A percentile compares a stretch with the other conserved stretches of the same genome.
Evolutionary conservation across 1,284 basidiomycete species (phyloP).

Genomic region (Mycena citricolor): DNA sequence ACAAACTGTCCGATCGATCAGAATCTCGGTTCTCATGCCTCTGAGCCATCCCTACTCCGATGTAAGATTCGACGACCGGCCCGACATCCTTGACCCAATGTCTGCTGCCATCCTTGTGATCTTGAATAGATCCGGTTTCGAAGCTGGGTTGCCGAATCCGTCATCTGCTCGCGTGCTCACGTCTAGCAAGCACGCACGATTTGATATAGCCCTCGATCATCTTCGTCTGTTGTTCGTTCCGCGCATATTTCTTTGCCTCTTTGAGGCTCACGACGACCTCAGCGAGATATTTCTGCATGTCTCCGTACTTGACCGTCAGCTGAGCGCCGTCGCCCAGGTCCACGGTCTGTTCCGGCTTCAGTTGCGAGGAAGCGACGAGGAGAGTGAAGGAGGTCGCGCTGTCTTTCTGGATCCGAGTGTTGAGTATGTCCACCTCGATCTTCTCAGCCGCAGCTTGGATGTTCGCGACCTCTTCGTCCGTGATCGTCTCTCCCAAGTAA

Average conservation of each 20-base stretch:
- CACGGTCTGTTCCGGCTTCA: slow-evolving; percentile 44
- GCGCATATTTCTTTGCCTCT: slow-evolving; percentile 72
- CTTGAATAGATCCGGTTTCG: slow-evolving; percentile 72
- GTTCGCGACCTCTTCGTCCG: slow-evolving; percentile 71
- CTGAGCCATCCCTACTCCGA: slow-evolving; percentile 50
- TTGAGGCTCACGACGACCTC: slow-evolving; percentile 56
- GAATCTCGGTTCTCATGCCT: slow-evolving; percentile 11
- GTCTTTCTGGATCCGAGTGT: slow-evolving; percentile 82
- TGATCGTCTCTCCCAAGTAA: slow-evolving; percentile 70
- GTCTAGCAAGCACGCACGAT: slow-evolving; percentile 51
- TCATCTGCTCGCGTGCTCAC: neutral
- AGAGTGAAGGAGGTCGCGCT: slow-evolving; percentile 60
- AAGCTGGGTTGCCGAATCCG: slow-evolving; percentile 47
- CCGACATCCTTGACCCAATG: slow-evolving; percentile 86
- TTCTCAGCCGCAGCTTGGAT: slow-evolving; percentile 76
- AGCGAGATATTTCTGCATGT: slow-evolving; percentile 57
- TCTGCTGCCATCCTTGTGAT: slow-evolving; percentile 66
- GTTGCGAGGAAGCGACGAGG: slow-evolving; percentile 66
- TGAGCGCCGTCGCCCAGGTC: slow-evolving; percentile 42
- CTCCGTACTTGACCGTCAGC: slow-evolving; percentile 70
- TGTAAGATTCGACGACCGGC: slow-evolving; percentile 84
- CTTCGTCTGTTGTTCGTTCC: slow-evolving; percentile 68
- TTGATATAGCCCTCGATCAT: slow-evolving; percentile 80
- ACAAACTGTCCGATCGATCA: slow-evolving; percentile 48
- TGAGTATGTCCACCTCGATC: slow-evolving; percentile 69